phyloP scores from a whole-genome alignment of 2,329 filamentous ascomycete genomes.

The Sclerotinia borealis region DNA sequence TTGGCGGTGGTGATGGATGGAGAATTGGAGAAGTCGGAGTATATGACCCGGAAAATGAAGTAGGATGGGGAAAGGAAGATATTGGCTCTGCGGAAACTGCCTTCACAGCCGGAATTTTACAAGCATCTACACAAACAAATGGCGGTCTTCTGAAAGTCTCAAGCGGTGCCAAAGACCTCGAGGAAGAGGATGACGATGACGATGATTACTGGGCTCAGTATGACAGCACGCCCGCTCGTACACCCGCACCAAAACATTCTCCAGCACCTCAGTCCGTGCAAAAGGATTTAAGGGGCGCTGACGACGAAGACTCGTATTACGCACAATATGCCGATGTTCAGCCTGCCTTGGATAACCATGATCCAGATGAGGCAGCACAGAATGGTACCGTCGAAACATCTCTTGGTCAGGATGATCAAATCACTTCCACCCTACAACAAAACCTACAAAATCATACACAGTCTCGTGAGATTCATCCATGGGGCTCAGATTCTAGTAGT shows the following conservation, averaged over 20 bases:
- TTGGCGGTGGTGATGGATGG: slow-evolving; percentile 60
- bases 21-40: slow-evolving; percentile 63
- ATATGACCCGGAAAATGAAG: slow-evolving; percentile 46
- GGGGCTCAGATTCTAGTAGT: slow-evolving; percentile 7
- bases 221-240: slow-evolving; percentile 62
- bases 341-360: slow-evolving; percentile 73
- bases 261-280: slow-evolving; percentile 46
- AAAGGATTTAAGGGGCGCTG: slow-evolving; percentile 22
- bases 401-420: slow-evolving; percentile 37
- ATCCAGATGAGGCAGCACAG: slow-evolving; percentile 61
- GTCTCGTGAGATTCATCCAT: slow-evolving; percentile 1
- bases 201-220: slow-evolving; percentile 78
- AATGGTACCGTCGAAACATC: slow-evolving; percentile 40
- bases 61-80: slow-evolving; percentile 45
- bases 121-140: not conserved
- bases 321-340: slow-evolving; percentile 73
- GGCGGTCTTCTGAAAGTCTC: not conserved
- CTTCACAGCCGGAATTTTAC: slow-evolving; percentile 34
- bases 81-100: slow-evolving; percentile 57
- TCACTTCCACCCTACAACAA: slow-evolving; percentile 30
- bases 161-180: not conserved
- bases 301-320: slow-evolving; percentile 66
- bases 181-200: slow-evolving; percentile 57
- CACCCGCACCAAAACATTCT: slow-evolving; percentile 55
- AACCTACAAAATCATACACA: slow-evolving; percentile 18